Evolutionary conservation across 2,329 filamentous ascomycete species (phyloP), one percentile per base, ranked within the genome.

Genomic region (Xylariales sp.): DNA sequence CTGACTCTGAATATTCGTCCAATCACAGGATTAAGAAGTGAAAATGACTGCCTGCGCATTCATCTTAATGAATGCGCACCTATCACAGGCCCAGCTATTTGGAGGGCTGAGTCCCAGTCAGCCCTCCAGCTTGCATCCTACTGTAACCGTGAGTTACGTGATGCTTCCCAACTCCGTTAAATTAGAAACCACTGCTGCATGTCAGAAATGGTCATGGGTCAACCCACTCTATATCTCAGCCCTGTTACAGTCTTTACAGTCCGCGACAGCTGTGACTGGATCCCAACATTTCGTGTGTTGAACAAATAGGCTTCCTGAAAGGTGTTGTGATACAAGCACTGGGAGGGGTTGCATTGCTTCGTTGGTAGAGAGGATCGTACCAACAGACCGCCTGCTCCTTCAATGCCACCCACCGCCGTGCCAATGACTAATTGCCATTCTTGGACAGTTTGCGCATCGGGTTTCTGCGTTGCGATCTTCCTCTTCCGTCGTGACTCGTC

Each of bases 181-280:
- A 15, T 32, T 10, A 32, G 8, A 31, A 21, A n/a, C 9, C 12
- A 16, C 10, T 20, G 37, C 18, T 40, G 38, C 38, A 40, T 40
- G 38, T 40, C 15, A 40, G 38, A 40, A 40, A 40, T 25, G 38
- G 29, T 40, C 38, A 40, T 29, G 38, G 29, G 38, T 12, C 15
- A 19, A 15, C 18, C 19, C 29, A 27, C 20, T 18, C 16, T 25
- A 40, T 33, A 10, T 40, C 28, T 40, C 38, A 40, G 38, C 38
- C 38, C 38, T 40, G 38, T 24, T 18, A 14, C 24, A 12, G 18
- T n/a, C n/a, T n/a, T n/a, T n/a, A n/a, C n/a, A n/a, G n/a, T n/a
- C n/a, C n/a, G n/a, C n/a, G n/a, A n/a, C 38, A 15, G 27, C 12
- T 20, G 15, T n/a, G 15, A 24, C 10, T 10, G 16, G 37, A 12